Conservation (phyloP, 2,329 filamentous ascomycete genomes). For the Aureobasidium musti region DNA sequence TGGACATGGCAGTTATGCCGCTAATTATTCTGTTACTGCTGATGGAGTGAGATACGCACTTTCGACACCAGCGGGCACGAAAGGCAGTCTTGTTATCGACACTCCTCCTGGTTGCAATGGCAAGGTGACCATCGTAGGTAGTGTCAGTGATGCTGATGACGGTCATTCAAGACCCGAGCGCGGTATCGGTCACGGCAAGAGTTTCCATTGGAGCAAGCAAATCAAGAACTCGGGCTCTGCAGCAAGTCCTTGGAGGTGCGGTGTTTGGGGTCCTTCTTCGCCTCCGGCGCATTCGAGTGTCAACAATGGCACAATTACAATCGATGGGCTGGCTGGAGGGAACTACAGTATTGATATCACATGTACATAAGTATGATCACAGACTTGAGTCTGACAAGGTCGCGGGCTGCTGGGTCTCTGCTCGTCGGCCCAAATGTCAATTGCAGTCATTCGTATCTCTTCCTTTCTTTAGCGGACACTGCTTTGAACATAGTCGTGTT, state of each 20-base stretch:
- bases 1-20: constrained; percentile 11
- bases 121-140: background rate
- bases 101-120: background rate
- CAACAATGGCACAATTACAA: background rate
- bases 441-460: no score
- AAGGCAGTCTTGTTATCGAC: constrained; percentile 21
- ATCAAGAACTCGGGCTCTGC: background rate
- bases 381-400: no score
- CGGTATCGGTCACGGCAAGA: background rate
- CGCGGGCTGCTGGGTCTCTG: no score
- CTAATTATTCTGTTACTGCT: constrained; percentile 22
- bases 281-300: no score
- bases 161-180: background rate
- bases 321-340: constrained; percentile 3
- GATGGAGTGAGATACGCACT: constrained; percentile 1
- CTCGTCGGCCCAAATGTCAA: no score
- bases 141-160: background rate
- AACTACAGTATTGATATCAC: background rate
- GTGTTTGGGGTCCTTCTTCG: constrained; percentile 5
- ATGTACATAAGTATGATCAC: background rate
- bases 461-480: no score
- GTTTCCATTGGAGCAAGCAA: background rate
- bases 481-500: no score
- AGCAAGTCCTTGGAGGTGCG: background rate
- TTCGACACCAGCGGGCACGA: constrained; percentile 14